Evolutionary conservation across 768 basidiomycete species (phyloP), one percentile per base, ranked within the genome.

Genomic region (Lactarius trivialis): DNA sequence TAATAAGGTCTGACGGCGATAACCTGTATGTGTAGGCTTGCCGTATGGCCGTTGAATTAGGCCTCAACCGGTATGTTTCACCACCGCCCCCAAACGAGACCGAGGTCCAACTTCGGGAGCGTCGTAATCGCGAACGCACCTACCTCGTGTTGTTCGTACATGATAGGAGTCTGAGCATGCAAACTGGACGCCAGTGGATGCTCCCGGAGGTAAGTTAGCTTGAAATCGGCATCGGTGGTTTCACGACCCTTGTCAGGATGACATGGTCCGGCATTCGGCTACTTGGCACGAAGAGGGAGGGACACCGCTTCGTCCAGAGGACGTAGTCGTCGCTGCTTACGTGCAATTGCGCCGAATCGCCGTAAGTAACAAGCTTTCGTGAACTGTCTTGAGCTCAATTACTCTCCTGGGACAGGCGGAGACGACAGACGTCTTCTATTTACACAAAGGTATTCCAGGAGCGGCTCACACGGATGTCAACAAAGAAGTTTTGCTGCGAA

Each of bases 171-270:
- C 79, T 93, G 51, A 88, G 86, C 74, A 91, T 88, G 73, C 91
- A 93, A 73, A 92, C 91, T 1, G 91, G 91, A 53, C 79, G 88
- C 48, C 85, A 83, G 63, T 92, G 89, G 89, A 93, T 93, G 91
- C 79, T 93, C 21, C 89, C 88, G 9, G 91, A 92, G 76, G 79
- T 80, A 28, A 19, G 41, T 15, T 61, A 39, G 11, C 37, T 11
- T 12, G 9, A 54, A 28, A 30, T 32, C 36, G 48, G 4, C 28
- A 21, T 17, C 8, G 45, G 17, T 28, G 41, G 55, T 41, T 8
- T 70, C 56, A 70, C 48, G n/a, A 12, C 34, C 59, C 51, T 55
- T 6, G 11, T 52, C 61, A 79, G 76, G 88, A 89, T 69, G 89
- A 91, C 58, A 79, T 91, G 61, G 81, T 92, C 62, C 80, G 86